phyloP scores from a whole-genome alignment of 116 monocot genomes.

The Iris pallida region DNA sequence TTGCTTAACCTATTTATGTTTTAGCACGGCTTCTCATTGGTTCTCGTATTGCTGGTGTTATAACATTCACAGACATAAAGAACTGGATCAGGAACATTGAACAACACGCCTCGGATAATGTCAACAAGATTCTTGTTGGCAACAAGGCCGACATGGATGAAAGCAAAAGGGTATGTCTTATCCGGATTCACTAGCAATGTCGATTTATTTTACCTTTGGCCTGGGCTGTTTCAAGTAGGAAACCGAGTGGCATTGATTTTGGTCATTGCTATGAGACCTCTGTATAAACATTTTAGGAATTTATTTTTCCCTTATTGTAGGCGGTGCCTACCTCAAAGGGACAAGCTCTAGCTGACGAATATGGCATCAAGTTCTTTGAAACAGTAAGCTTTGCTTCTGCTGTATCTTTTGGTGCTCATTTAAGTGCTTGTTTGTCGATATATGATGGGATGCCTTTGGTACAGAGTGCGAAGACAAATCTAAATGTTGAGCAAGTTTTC shows the following conservation, averaged over 20 bases:
- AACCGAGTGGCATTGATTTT: background rate
- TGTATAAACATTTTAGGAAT: background rate
- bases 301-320: conserved; percentile 7
- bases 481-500: conserved; percentile 88
- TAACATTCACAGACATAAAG: conserved; percentile 53
- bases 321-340: conserved; percentile 74
- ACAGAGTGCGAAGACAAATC: conserved; percentile 90
- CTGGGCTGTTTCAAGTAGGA: background rate
- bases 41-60: conserved; percentile 1
- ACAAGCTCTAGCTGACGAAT: conserved; percentile 91
- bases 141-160: conserved; percentile 96
- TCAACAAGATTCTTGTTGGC: conserved; percentile 84
- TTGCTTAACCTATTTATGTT: background rate
- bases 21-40: background rate
- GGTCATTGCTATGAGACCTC: background rate
- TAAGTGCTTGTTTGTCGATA: background rate
- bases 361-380: conserved; percentile 87
- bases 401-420: background rate
- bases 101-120: conserved; percentile 87
- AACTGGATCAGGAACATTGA: conserved; percentile 94
- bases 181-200: background rate
- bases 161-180: conserved; percentile 73
- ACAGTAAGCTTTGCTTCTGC: conserved; percentile 37
- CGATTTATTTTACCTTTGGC: background rate
- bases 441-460: background rate